phyloP scores from a whole-genome alignment of 495 filamentous ascomycete species.

The Lasiosphaeria ovina region DNA sequence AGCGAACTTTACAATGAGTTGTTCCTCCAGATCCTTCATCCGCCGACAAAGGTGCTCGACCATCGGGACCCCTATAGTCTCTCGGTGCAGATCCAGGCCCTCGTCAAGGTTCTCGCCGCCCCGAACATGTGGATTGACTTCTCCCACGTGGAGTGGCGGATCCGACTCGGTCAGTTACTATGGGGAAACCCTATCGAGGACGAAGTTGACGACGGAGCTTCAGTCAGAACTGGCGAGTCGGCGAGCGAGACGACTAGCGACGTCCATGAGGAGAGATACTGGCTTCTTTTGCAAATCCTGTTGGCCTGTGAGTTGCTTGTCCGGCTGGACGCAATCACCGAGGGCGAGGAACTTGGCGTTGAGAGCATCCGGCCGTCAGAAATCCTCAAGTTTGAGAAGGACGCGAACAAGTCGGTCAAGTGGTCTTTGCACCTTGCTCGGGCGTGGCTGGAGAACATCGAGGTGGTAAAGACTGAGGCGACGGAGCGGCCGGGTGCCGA shows the following conservation, averaged over 20 bases:
- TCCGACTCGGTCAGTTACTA: constrained; percentile 74
- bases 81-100: constrained; percentile 55
- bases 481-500: constrained; percentile 26
- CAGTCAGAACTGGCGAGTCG: constrained; percentile 37
- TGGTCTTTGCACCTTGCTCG: constrained; percentile 79
- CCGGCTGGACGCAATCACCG: constrained; percentile 68
- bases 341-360: constrained; percentile 50
- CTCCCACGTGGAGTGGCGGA: constrained; percentile 74
- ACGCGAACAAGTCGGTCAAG: constrained; percentile 65
- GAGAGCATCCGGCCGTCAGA: constrained; percentile 57
- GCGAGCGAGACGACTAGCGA: constrained; percentile 45
- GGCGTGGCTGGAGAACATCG: constrained; percentile 73
- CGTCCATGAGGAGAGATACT: constrained; percentile 59
- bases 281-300: constrained; percentile 76
- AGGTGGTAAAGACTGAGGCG: constrained; percentile 44
- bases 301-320: constrained; percentile 75
- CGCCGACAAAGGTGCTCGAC: constrained; percentile 56
- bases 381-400: constrained; percentile 59
- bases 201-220: constrained; percentile 47
- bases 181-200: constrained; percentile 63
- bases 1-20: constrained; percentile 59
- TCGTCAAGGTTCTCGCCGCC: constrained; percentile 54
- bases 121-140: constrained; percentile 74
- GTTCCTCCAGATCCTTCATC: constrained; percentile 57
- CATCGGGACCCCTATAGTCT: constrained; percentile 57